A percentile compares a stretch with the other conserved stretches of the same genome.
Conservation (phyloP, 306 rosid genomes). For the peach (Prunus persica) region DNA sequence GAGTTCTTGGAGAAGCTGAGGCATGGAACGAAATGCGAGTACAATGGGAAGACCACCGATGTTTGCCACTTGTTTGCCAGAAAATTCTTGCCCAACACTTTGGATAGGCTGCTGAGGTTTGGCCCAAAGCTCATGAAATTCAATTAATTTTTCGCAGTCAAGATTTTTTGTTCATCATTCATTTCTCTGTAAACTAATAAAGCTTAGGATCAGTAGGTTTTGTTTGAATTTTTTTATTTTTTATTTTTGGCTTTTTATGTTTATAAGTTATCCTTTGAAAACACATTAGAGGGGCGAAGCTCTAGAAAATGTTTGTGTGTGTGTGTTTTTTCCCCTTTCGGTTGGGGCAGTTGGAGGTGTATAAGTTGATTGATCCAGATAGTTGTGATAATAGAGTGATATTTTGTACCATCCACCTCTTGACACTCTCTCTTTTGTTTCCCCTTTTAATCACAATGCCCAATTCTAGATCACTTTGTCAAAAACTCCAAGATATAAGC, state of each 20-base stretch:
- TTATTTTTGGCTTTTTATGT: background rate
- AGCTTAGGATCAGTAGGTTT: background rate
- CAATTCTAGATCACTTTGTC: no score
- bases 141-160: conserved; percentile 17
- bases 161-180: background rate
- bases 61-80: conserved; percentile 81
- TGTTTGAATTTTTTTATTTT: background rate
- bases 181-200: background rate
- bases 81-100: conserved; percentile 57
- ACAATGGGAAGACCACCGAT: conserved; percentile 49
- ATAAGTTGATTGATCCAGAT: background rate
- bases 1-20: conserved; percentile 55
- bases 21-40: conserved; percentile 46
- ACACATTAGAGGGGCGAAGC: background rate
- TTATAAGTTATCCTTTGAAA: background rate
- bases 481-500: no score
- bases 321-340: background rate
- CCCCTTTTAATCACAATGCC: no score
- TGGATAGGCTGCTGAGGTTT: conserved; percentile 64
- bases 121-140: conserved; percentile 79
- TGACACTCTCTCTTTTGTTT: no score
- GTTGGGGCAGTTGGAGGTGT: background rate
- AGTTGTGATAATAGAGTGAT: background rate
- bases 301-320: background rate
- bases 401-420: background rate